Percentiles rank a stretch among this genome's conserved stretches.
phyloP scores from a whole-genome alignment of 2,329 filamentous ascomycete genomes.

The Cordyceps javanica region DNA sequence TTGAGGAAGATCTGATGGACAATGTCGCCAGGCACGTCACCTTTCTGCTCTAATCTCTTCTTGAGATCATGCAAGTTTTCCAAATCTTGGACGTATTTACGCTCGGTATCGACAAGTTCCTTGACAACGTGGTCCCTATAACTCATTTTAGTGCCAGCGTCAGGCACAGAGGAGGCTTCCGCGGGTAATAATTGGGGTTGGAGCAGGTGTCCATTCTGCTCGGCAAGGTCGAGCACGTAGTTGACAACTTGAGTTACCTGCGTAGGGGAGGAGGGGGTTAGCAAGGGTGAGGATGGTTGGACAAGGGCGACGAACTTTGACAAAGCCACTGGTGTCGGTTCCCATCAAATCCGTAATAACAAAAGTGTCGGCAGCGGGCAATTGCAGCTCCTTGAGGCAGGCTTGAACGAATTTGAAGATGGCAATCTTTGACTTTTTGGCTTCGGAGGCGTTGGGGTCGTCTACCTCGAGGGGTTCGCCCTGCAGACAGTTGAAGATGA shows the following conservation, averaged over 20 bases:
- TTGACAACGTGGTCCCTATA: constrained; percentile 82
- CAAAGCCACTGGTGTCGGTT: constrained; percentile 93
- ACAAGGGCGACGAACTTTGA: constrained; percentile 57
- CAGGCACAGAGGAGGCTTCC: constrained; percentile 38
- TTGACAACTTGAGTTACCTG: constrained; percentile 88
- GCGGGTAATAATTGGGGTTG: constrained; percentile 53
- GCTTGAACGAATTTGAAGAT: constrained; percentile 91
- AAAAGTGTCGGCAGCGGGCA: constrained; percentile 78
- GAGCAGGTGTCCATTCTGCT: constrained; percentile 67
- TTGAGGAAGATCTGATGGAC: constrained; percentile 96
- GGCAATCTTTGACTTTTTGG: constrained; percentile 77
- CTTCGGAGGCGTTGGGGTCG: constrained; percentile 53
- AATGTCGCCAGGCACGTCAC: constrained; percentile 79
- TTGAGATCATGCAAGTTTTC: constrained; percentile 92
- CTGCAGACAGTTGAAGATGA: constrained; percentile 80
- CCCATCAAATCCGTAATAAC: constrained; percentile 87
- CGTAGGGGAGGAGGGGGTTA: background rate
- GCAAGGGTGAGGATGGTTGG: background rate
- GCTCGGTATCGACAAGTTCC: constrained; percentile 89
- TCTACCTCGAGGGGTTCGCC: constrained; percentile 62
- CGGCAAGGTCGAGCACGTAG: constrained; percentile 79
- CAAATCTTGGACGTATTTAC: constrained; percentile 95
- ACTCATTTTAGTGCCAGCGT: constrained; percentile 60
- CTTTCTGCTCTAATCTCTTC: constrained; percentile 80
- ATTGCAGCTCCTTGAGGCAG: constrained; percentile 74